Base-by-base conservation (phyloP, 2,329 filamentous ascomycete genomes). In the Talaromyces sp. region DNA sequence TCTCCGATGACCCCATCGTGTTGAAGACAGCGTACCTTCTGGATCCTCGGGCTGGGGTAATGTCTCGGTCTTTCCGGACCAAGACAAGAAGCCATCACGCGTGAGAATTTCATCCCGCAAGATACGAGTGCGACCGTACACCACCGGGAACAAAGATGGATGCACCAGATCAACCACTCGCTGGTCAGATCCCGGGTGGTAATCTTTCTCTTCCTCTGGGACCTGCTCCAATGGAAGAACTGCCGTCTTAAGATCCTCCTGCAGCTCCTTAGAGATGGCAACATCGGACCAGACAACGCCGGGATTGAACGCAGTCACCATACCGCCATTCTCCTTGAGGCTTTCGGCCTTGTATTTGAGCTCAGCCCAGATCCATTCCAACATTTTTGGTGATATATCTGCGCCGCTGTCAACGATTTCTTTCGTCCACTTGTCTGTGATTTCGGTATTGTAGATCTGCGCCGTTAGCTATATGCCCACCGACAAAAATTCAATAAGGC, bases 61-160 rank as follows among this genome's bases (percentile, higher is more conserved):
- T 2, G 72, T 63, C n/a, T 69, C 69, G 0, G 72, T 71, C 35
- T 70, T 60, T 13, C 73, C 71, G 14, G 66, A 65, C 39, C 68
- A n/a, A 3, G 64, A 61, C 6, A 74, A 61, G 10, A 70, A 69
- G 6, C 74, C 70, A 13, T 75, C 70, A 2, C 73, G 37, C 0
- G 68, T 62, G 41, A 75, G 70, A 16, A 70, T 10, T 27, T 61
- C 68, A 64, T 75, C 68, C 6, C 63, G 60, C 3, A 76, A 72
- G 54, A 74, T 70, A 1, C 69, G 72, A 31, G 63, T 72, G 19
- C 69, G 70, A 27, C 74, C 74, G 52, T 74, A 76, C 1, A 76
- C 71, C 0, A 90, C 73, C 0, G 88, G 87, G 68, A 83, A 90
- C 4, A 90, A 76, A 0, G 86, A 90, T 1, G 88, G 87, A 68